These are phyloP conservation scores for Cinnamomum micranthum DNA, from an alignment of 164 flowering plant species.

Conservation along the genomic window DNA sequence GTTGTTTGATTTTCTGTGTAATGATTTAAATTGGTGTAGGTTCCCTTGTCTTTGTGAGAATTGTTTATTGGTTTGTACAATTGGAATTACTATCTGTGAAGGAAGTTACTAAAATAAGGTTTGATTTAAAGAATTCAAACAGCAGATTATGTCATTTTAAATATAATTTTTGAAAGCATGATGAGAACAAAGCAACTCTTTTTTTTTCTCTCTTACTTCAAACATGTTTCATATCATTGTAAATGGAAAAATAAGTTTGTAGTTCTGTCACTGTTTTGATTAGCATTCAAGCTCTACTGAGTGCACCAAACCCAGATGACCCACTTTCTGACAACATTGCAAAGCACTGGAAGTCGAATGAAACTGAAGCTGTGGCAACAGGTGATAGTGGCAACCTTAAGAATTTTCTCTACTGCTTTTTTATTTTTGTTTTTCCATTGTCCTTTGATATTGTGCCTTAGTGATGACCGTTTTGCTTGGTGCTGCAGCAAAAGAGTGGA, in stretches of 20 bases:
- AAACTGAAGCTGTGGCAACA: slow-evolving; percentile 94
- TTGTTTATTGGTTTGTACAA: not conserved
- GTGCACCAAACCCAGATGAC: slow-evolving; percentile 98
- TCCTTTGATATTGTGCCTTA: not conserved
- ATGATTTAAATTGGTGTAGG: not conserved
- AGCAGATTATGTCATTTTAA: not conserved
- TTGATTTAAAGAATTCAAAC: not conserved
- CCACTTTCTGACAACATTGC: slow-evolving; percentile 97
- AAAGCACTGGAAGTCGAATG: slow-evolving; percentile 95
- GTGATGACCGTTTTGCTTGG: not conserved
- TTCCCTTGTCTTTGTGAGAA: not conserved
- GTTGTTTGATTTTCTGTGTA: not conserved
- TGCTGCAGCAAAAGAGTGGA: slow-evolving; percentile 93
- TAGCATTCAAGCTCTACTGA: slow-evolving; percentile 86
- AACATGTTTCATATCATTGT: not conserved
- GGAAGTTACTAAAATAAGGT: not conserved
- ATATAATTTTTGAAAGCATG: not conserved
- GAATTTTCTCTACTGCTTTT: not conserved
- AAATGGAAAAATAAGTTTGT: not conserved
- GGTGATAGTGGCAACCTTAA: slow-evolving; percentile 31
- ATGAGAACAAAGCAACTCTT: not conserved
- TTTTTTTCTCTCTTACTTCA: not conserved
- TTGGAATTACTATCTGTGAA: not conserved
- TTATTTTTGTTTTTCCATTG: not conserved
- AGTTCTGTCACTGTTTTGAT: not conserved